Evolutionary conservation across 2,329 filamentous ascomycete species (phyloP).

Genomic region (Chaetomium olivaceum): DNA sequence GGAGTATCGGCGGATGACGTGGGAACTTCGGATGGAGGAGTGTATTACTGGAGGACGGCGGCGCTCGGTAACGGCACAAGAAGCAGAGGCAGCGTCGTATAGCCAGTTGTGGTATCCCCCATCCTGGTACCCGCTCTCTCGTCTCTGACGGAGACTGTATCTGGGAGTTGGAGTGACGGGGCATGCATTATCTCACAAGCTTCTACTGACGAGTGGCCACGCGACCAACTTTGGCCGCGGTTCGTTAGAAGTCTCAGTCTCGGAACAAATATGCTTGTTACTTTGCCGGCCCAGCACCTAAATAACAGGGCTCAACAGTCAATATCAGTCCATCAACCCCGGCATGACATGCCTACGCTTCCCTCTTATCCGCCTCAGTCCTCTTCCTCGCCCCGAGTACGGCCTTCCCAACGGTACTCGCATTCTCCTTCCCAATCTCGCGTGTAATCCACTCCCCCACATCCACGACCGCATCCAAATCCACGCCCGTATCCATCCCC

Average conservation of each 20-base stretch:
- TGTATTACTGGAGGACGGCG: too few species aligned
- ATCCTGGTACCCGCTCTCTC: too few species aligned
- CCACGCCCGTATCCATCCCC: slow-evolving; percentile 73
- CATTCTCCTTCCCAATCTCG: slow-evolving; percentile 63
- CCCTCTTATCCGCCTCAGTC: slow-evolving; percentile 11
- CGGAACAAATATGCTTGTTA: background rate
- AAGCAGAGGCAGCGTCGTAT: too few species aligned
- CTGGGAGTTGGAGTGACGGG: too few species aligned
- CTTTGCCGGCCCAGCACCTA: background rate
- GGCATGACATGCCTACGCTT: background rate
- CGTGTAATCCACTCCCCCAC: slow-evolving; percentile 72
- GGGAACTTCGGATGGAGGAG: too few species aligned
- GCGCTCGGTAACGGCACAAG: too few species aligned
- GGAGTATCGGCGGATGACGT: too few species aligned
- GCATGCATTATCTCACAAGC: too few species aligned
- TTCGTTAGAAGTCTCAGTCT: background rate
- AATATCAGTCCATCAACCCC: background rate
- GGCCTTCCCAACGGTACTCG: slow-evolving; percentile 67
- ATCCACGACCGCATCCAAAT: slow-evolving; percentile 64
- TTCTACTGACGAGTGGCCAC: too few species aligned
- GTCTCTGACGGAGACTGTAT: too few species aligned
- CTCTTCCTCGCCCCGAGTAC: slow-evolving; percentile 52
- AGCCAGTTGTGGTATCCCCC: too few species aligned
- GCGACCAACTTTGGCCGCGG: too few species aligned
- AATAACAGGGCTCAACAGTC: background rate